Conservation (phyloP, 805 yeast genomes). For the Sporopachydermia quercuum region DNA sequence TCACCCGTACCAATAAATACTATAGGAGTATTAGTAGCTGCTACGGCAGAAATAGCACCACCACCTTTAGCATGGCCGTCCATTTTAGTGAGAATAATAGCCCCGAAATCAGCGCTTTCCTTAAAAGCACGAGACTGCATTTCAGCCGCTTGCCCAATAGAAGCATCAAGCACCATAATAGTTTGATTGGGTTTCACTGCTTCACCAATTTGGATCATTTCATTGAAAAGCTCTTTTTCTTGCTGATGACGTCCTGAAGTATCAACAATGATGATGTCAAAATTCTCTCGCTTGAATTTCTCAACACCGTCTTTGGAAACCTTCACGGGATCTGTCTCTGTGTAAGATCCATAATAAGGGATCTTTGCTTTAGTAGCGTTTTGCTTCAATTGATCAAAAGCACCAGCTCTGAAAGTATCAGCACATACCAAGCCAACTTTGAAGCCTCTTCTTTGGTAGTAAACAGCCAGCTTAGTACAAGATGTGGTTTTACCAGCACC, state of each 20-base stretch:
- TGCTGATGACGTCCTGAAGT: constrained; percentile 97
- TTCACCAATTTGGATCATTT: constrained; percentile 85
- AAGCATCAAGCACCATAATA: constrained; percentile 92
- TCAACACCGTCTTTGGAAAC: constrained; percentile 88
- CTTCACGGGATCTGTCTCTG: constrained; percentile 89
- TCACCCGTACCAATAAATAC: constrained; percentile 97
- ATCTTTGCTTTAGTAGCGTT: constrained; percentile 91
- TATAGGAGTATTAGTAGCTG: constrained; percentile 90
- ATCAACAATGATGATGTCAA: constrained; percentile 89
- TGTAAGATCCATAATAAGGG: constrained; percentile 89
- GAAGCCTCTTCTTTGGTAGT: constrained; percentile 83
- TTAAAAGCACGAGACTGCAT: constrained; percentile 88
- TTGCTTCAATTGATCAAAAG: constrained; percentile 95
- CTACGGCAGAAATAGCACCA: constrained; percentile 98
- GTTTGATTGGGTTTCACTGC: constrained; percentile 91
- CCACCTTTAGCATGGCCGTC: constrained; percentile 99
- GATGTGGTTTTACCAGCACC: constrained; percentile 99
- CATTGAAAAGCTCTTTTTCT: constrained; percentile 79
- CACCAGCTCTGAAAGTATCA: constrained; percentile 98
- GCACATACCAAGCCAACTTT: constrained; percentile 97
- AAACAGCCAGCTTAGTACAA: constrained; percentile 91
- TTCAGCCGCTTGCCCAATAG: constrained; percentile 98
- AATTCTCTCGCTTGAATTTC: constrained; percentile 78
- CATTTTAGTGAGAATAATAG: constrained; percentile 88
- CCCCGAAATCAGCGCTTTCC: constrained; percentile 85